Evolutionary conservation across 192 early-diverging fungal genomes (phyloP).

Genomic region (Pilaira anomala): DNA sequence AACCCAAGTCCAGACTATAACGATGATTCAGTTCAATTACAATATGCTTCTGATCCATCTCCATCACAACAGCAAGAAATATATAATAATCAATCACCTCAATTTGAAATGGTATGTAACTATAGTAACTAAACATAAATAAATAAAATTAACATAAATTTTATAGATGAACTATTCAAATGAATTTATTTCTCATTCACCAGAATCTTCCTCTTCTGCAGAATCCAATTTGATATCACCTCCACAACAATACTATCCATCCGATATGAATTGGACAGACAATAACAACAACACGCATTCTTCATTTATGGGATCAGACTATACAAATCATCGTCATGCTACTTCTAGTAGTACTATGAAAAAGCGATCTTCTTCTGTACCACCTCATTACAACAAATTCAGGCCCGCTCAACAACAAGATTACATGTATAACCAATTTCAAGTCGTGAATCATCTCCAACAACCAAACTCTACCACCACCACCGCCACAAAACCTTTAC

Average conservation of each 20-base stretch:
- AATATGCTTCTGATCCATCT: background rate
- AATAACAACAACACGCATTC: background rate
- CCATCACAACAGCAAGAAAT: background rate
- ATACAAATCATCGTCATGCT: no score
- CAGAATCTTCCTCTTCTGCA: constrained; percentile 15
- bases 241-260: constrained; percentile 7
- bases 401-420: background rate
- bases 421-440: background rate
- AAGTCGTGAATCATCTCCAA: background rate
- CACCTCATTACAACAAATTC: constrained; percentile 6
- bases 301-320: no score
- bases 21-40: background rate
- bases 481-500: background rate
- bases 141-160: background rate
- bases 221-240: constrained; percentile 19
- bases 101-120: background rate
- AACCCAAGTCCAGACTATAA: background rate
- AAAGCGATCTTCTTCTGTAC: constrained; percentile 26
- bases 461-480: background rate
- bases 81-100: background rate
- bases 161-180: no score
- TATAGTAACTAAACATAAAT: background rate
- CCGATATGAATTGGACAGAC: constrained; percentile 5
- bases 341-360: no score
- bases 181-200: constrained; percentile 10